phyloP scores from a whole-genome alignment of 1,139 yeast species.

The Meyerozyma athensensis region DNA sequence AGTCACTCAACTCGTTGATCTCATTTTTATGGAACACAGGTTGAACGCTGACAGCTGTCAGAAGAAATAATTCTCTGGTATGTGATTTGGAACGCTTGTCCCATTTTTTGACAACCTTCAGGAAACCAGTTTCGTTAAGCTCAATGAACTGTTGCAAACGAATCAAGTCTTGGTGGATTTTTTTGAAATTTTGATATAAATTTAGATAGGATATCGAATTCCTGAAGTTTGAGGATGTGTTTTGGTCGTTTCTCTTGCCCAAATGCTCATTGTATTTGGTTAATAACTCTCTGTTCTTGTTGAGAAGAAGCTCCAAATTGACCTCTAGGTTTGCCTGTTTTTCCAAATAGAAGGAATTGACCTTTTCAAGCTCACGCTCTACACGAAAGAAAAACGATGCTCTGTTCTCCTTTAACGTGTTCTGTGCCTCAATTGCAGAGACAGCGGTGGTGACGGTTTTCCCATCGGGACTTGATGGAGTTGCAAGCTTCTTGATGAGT shows the following conservation, averaged over 20 bases:
- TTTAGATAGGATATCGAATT: slow-evolving; percentile 43
- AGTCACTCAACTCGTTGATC: slow-evolving; percentile 78
- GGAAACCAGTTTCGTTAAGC: slow-evolving; percentile 90
- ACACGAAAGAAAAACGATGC: slow-evolving; percentile 89
- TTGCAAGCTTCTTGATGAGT: slow-evolving; percentile 64
- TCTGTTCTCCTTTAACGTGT: slow-evolving; percentile 78
- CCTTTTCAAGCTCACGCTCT: slow-evolving; percentile 93
- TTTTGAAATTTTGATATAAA: slow-evolving; percentile 81
- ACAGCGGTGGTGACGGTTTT: slow-evolving; percentile 7
- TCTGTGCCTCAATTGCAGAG: slow-evolving; percentile 40
- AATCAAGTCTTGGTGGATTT: slow-evolving; percentile 83
- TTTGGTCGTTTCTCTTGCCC: slow-evolving; percentile 9
- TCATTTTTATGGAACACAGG: slow-evolving; percentile 93
- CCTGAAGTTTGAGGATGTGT: slow-evolving; percentile 26
- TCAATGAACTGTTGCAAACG: slow-evolving; percentile 90
- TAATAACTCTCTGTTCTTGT: slow-evolving; percentile 61
- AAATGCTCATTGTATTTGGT: slow-evolving; percentile 32
- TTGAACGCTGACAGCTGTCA: slow-evolving; percentile 92
- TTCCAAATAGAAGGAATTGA: slow-evolving; percentile 81
- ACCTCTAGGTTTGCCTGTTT: slow-evolving; percentile 83
- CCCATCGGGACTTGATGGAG: slow-evolving; percentile 26
- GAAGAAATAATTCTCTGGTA: slow-evolving; percentile 84
- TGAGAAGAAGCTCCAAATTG: slow-evolving; percentile 68
- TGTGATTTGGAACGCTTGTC: slow-evolving; percentile 93
- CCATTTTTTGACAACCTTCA: slow-evolving; percentile 95